phyloP scores from a whole-genome alignment of 1,139 yeast species.

The Yamadazyma siamensis region DNA sequence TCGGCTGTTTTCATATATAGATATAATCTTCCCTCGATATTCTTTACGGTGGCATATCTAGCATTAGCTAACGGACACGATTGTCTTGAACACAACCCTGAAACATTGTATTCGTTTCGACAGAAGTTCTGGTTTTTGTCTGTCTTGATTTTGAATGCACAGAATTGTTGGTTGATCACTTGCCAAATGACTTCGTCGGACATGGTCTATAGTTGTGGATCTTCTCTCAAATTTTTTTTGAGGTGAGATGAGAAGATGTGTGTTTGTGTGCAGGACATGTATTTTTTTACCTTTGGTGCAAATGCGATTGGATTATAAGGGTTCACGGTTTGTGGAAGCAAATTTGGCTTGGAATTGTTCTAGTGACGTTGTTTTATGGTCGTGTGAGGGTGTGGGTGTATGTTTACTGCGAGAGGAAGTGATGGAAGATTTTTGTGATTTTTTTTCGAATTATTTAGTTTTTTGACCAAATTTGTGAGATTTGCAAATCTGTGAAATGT shows the following conservation, averaged over 20 bases:
- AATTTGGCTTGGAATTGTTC: too few relatives aligned
- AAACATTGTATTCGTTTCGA: slow-evolving; percentile 82
- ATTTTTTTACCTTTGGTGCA: too few relatives aligned
- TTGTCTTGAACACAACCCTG: slow-evolving; percentile 88
- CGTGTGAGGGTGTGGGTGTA: background rate
- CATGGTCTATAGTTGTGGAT: slow-evolving; percentile 23
- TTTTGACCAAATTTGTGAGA: background rate
- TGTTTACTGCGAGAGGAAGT: background rate
- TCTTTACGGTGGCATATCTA: slow-evolving; percentile 90
- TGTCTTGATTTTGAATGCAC: slow-evolving; percentile 82
- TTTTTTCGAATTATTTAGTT: background rate
- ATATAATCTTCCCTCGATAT: slow-evolving; percentile 81
- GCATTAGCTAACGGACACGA: slow-evolving; percentile 97
- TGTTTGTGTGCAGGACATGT: slow-evolving; percentile 4
- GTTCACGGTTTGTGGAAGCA: too few relatives aligned
- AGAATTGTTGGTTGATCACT: slow-evolving; percentile 83
- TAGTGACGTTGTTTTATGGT: too few relatives aligned
- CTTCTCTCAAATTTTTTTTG: slow-evolving; percentile 5
- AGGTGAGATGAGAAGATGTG: slow-evolving; percentile 5
- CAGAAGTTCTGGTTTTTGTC: slow-evolving; percentile 80
- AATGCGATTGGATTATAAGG: too few relatives aligned
- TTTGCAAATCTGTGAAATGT: too few relatives aligned
- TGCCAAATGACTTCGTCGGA: slow-evolving; percentile 80
- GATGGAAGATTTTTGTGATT: background rate
- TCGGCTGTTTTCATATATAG: slow-evolving; percentile 96